phyloP scores from a whole-genome alignment of 1,284 basidiomycete species.

The Melampsora larici-populina region DNA sequence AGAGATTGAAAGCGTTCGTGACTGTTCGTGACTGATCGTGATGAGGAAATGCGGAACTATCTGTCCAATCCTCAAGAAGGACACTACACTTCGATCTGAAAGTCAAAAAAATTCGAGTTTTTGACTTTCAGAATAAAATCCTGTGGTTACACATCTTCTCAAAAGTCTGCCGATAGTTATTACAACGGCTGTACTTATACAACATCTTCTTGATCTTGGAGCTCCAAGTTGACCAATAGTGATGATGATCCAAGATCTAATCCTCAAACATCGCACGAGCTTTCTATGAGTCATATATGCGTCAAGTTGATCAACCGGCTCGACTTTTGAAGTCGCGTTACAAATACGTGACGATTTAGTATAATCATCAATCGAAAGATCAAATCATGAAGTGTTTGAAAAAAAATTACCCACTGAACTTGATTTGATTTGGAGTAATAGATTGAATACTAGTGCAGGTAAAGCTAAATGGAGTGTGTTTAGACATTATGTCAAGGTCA shows the following conservation, averaged over 20 bases:
- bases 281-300: constrained; percentile 18
- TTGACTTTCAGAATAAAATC: too few species aligned
- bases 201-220: constrained; percentile 26
- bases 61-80: too few species aligned
- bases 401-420: constrained; percentile 63
- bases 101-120: too few species aligned
- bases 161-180: too few species aligned
- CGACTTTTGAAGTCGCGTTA: neutral
- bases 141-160: too few species aligned
- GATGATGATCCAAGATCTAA: constrained; percentile 3
- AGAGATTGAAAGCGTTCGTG: too few species aligned
- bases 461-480: constrained; percentile 67
- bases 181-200: too few species aligned
- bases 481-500: neutral
- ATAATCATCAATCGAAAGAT: neutral
- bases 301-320: neutral
- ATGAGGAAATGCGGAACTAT: too few species aligned
- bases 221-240: constrained; percentile 24
- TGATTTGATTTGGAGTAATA: constrained; percentile 68
- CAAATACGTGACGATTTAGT: constrained; percentile 28
- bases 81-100: too few species aligned
- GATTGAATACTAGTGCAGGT: constrained; percentile 71
- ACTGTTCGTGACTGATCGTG: too few species aligned
- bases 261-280: neutral
- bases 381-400: constrained; percentile 18